A percentile compares a stretch with the other conserved stretches of the same genome.
Conservation (phyloP, 179 eudicot species). For the Spergularia azorica region DNA sequence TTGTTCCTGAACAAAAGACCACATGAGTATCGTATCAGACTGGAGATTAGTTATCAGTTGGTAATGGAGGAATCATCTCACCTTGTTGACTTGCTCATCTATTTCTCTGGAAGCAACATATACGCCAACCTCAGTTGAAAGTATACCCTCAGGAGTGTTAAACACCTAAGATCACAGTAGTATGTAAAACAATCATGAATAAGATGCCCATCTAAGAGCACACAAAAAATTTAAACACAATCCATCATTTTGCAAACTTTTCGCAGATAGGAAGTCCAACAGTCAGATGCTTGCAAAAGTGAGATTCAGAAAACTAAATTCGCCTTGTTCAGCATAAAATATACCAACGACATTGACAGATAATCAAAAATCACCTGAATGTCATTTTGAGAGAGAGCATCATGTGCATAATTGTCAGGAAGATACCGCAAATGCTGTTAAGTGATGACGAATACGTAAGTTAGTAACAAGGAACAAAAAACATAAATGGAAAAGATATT, state of each 20-base stretch:
- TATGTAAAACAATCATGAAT: conserved; percentile 2
- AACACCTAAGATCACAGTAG: conserved; percentile 57
- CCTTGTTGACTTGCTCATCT: conserved; percentile 61
- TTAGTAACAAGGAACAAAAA: conserved; percentile 20
- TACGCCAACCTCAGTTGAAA: conserved; percentile 91
- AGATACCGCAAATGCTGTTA: conserved; percentile 62
- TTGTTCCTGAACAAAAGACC: conserved; percentile 46
- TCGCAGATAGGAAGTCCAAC: not conserved
- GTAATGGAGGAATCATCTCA: conserved; percentile 33
- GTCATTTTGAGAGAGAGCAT: conserved; percentile 68
- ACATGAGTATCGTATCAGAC: not conserved
- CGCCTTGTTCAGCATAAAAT: conserved; percentile 11
- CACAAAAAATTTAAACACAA: not conserved
- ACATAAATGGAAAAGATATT: not conserved
- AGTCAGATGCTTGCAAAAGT: not conserved
- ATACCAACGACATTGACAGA: not conserved
- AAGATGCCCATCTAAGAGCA: not conserved
- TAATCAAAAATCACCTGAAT: conserved; percentile 55
- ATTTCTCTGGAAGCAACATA: conserved; percentile 65
- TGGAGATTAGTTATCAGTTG: conserved; percentile 6
- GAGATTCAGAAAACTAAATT: not conserved
- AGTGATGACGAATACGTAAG: conserved; percentile 16
- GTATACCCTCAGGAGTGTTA: conserved; percentile 88
- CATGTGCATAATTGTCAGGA: conserved; percentile 68
- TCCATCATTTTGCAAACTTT: not conserved